Percentiles rank a stretch among this genome's conserved stretches.
Evolutionary conservation across 805 yeast genomes (phyloP).

Genomic region (Saccharomycopsis synnaedendra): DNA sequence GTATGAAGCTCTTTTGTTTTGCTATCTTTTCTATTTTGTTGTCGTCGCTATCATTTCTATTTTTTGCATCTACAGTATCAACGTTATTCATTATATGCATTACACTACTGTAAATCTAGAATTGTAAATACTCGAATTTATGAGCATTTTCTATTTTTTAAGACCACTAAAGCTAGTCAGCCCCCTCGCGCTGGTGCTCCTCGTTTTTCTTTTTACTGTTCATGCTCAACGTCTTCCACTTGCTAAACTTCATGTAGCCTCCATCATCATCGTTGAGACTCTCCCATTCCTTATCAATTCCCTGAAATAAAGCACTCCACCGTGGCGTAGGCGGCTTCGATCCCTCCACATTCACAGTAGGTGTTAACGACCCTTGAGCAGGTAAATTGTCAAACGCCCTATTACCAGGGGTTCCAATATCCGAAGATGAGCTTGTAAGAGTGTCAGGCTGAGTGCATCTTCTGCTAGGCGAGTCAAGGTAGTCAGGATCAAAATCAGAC

Average conservation of each 20-base stretch:
- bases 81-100: too few relatives aligned
- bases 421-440: background rate
- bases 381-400: background rate
- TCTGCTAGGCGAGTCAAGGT: too few relatives aligned
- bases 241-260: slow-evolving; percentile 12
- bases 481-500: background rate
- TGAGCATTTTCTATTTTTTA: too few relatives aligned
- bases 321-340: slow-evolving; percentile 12
- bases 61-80: too few relatives aligned
- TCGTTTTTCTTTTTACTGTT: background rate
- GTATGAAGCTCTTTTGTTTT: background rate
- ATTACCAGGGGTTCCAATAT: background rate
- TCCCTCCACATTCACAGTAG: background rate
- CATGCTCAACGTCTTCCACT: slow-evolving; percentile 11
- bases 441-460: background rate
- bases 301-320: slow-evolving; percentile 15
- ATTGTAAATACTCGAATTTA: too few relatives aligned
- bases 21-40: background rate
- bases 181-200: too few relatives aligned
- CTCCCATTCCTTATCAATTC: slow-evolving; percentile 16
- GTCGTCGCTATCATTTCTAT: too few relatives aligned
- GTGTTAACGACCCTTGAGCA: background rate
- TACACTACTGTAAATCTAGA: too few relatives aligned
- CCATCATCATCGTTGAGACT: slow-evolving; percentile 13
- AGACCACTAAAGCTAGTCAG: too few relatives aligned